Evolutionary conservation across 1,284 basidiomycete genomes (phyloP).

Genomic region (Cystobasidiaceae sp.): DNA sequence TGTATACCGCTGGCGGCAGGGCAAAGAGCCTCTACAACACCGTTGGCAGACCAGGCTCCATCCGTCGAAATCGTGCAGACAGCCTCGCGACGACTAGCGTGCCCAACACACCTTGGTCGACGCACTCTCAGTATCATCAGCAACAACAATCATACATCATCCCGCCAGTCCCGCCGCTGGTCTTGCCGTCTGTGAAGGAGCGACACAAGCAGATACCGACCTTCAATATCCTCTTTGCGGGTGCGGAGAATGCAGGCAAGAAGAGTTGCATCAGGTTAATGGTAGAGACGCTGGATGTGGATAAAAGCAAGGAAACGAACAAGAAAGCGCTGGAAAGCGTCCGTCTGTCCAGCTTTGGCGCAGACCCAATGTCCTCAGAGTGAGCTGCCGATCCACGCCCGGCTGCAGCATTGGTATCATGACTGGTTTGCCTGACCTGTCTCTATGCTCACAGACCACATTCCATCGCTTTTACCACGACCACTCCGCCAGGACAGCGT

Average conservation of each 20-base stretch:
- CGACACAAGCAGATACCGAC: slow-evolving; percentile 12
- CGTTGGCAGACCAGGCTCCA: neutral
- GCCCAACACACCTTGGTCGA: too few species aligned
- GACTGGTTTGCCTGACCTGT: too few species aligned
- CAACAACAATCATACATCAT: too few species aligned
- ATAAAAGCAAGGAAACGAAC: neutral
- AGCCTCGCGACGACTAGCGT: too few species aligned
- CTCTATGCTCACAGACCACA: too few species aligned
- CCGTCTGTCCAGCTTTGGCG: neutral
- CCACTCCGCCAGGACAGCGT: too few species aligned
- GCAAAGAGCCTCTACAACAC: slow-evolving; percentile 12
- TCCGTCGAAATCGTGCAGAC: neutral
- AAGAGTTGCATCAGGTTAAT: slow-evolving; percentile 1
- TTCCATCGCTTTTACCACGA: too few species aligned
- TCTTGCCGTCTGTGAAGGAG: neutral
- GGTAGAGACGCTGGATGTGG: neutral
- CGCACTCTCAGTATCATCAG: too few species aligned
- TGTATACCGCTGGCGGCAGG: slow-evolving; percentile 1
- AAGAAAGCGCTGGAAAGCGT: neutral
- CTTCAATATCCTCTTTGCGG: slow-evolving; percentile 7
- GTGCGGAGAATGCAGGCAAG: neutral
- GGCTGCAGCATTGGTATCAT: too few species aligned
- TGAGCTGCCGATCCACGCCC: too few species aligned
- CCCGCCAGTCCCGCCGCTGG: neutral
- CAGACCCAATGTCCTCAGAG: neutral